Base-by-base conservation (phyloP, 176 grass and related monocot genomes). In the Areca catechu region DNA sequence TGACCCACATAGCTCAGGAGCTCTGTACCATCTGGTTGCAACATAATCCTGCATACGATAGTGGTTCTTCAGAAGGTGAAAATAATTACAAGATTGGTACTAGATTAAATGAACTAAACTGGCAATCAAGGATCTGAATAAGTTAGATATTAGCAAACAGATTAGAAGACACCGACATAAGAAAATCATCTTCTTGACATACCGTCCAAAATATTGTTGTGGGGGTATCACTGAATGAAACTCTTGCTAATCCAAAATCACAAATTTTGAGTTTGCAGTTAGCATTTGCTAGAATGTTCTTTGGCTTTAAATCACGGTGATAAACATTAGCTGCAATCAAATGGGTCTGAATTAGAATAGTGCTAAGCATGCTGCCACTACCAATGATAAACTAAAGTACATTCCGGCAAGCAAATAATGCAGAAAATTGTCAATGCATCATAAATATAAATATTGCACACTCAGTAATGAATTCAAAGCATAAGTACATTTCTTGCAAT, bases 201-300 rank as follows among this genome's bases (percentile, higher is more conserved):
- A 97, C 92, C 77, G 86, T 91, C 92, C 92, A 97, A 77, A 97
- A 97, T 74, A 90, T 73, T 52, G 86, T 90, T 60, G 80, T 91
- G 24, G 83, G 86, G 49, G 83, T 75, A 48, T 91, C 92, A 67
- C 71, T 88, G 71, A 97, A 97, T 15, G 92, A 86, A 73, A 91
- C 92, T 73, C 92, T 97, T 77, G 92, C 92, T 67, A 97, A 57
- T 65, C 92, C 92, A 82, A 97, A 91, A 82, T 97, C 92, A 70
- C 92, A 97, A 71, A 91, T 88, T 77, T 97, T 97, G 37, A 96
- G 86, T 70, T 96, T 96, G 77, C 92, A 96, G 64, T 96, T 96
- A 21, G 86, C 83, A 77, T 96, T 96, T 72, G 92, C 92, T 71
- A 96, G 74, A 80, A 96, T 96, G 76, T 96, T 96, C 71, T 90